Percentiles rank a stretch among this genome's conserved stretches.
Evolutionary conservation across 768 basidiomycete species (phyloP).

Genomic region (Mycena leptocephala): DNA sequence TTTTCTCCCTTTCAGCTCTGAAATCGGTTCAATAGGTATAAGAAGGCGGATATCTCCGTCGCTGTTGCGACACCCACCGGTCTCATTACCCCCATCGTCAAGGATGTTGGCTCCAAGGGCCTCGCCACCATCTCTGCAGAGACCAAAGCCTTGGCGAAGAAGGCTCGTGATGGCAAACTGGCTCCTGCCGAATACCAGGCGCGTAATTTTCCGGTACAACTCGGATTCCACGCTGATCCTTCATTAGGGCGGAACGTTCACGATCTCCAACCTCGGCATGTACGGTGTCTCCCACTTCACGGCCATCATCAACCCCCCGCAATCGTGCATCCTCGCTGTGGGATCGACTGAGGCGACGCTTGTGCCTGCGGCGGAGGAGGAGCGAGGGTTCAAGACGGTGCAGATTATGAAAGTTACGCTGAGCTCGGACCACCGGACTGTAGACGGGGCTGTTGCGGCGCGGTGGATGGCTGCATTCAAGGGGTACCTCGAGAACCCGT

Average conservation of each 20-base stretch:
- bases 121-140: conserved; percentile 94
- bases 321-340: conserved; percentile 97
- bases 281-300: conserved; percentile 96
- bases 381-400: conserved; percentile 94
- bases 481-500: conserved; percentile 95
- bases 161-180: conserved; percentile 97
- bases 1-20: background rate
- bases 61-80: conserved; percentile 97
- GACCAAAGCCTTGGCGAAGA: conserved; percentile 93
- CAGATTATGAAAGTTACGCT: conserved; percentile 97
- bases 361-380: conserved; percentile 89
- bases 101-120: conserved; percentile 94
- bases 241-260: conserved; percentile 91
- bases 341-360: conserved; percentile 91
- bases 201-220: conserved; percentile 26
- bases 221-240: background rate
- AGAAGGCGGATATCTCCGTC: conserved; percentile 96
- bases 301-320: conserved; percentile 99
- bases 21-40: conserved; percentile 72
- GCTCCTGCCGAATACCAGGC: conserved; percentile 97
- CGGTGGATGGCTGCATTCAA: conserved; percentile 95
- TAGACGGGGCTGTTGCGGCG: conserved; percentile 97
- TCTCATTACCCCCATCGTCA: conserved; percentile 97
- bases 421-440: conserved; percentile 95
- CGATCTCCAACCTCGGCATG: conserved; percentile 99